Conservation (phyloP, 371 early-diverging fungal species). For the Rhizopus stolonifer region DNA sequence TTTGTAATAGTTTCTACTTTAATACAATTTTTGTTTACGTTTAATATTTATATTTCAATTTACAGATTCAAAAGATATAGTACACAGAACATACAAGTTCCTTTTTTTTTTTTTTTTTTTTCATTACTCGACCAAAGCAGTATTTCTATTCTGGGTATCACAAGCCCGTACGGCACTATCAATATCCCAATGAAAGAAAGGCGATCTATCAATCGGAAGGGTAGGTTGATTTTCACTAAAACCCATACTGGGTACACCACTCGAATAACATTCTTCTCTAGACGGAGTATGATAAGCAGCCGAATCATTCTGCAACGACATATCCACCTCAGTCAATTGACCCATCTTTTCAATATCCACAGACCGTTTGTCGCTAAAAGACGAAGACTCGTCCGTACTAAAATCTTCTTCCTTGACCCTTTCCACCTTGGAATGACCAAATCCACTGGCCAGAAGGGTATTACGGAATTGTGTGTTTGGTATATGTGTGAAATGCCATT, state of each 20-base stretch:
- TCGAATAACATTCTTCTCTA: neutral
- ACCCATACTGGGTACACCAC: neutral
- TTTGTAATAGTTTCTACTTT: too few species aligned
- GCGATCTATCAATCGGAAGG: constrained; percentile 22
- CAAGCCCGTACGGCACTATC: constrained; percentile 32
- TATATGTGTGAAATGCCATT: constrained; percentile 29
- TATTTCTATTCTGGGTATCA: constrained; percentile 8
- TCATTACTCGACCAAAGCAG: neutral
- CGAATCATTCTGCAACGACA: too few species aligned
- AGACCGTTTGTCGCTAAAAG: neutral
- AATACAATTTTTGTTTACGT: too few species aligned
- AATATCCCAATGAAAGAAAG: constrained; percentile 35
- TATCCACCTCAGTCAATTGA: too few species aligned
- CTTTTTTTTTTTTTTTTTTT: neutral
- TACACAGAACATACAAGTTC: too few species aligned
- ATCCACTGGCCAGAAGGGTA: constrained; percentile 21
- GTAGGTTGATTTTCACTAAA: too few species aligned
- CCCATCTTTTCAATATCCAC: too few species aligned
- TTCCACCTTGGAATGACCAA: constrained; percentile 9
- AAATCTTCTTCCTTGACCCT: constrained; percentile 13
- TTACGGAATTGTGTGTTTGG: constrained; percentile 18
- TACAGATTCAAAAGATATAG: too few species aligned
- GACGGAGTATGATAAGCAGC: too few species aligned
- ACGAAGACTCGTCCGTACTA: constrained; percentile 14
- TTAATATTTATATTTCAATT: too few species aligned